Conservation (phyloP, 805 yeast species). For the Yamadazyma kitorensis region DNA sequence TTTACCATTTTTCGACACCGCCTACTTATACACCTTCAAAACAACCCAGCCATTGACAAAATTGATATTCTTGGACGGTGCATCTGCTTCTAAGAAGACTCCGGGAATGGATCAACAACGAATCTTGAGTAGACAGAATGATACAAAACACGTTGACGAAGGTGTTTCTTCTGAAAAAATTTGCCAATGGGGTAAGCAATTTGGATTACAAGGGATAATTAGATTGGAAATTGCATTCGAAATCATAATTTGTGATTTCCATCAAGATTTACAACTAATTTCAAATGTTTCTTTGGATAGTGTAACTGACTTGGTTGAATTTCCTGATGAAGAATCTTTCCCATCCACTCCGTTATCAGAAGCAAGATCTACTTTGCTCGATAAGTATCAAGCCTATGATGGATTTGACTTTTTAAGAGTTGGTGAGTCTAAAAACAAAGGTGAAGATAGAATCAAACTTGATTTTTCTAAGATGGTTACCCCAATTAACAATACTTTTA, state of each 20-base stretch:
- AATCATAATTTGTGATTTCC: conserved; percentile 57
- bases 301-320: conserved; percentile 33
- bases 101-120: conserved; percentile 59
- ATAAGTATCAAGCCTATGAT: conserved; percentile 4
- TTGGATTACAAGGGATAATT: conserved; percentile 57
- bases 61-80: conserved; percentile 59
- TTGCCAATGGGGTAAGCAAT: conserved; percentile 53
- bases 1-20: conserved; percentile 6
- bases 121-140: conserved; percentile 20
- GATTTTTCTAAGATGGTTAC: conserved; percentile 56
- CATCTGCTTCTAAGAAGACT: conserved; percentile 62
- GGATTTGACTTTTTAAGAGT: conserved; percentile 19
- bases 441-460: conserved; percentile 47
- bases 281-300: conserved; percentile 41
- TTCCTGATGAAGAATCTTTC: conserved; percentile 27
- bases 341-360: conserved; percentile 1
- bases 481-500: conserved; percentile 48
- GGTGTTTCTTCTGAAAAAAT: conserved; percentile 45
- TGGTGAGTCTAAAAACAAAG: conserved; percentile 45
- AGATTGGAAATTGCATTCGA: conserved; percentile 63
- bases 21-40: conserved; percentile 44
- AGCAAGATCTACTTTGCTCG: conserved; percentile 4
- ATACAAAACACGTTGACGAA: conserved; percentile 33
- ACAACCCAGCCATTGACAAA: conserved; percentile 46
- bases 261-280: conserved; percentile 45